A percentile compares a stretch with the other conserved stretches of the same genome.
Evolutionary conservation across 2,329 filamentous ascomycete genomes (phyloP).

Genomic region (Aspergillus texensis): DNA sequence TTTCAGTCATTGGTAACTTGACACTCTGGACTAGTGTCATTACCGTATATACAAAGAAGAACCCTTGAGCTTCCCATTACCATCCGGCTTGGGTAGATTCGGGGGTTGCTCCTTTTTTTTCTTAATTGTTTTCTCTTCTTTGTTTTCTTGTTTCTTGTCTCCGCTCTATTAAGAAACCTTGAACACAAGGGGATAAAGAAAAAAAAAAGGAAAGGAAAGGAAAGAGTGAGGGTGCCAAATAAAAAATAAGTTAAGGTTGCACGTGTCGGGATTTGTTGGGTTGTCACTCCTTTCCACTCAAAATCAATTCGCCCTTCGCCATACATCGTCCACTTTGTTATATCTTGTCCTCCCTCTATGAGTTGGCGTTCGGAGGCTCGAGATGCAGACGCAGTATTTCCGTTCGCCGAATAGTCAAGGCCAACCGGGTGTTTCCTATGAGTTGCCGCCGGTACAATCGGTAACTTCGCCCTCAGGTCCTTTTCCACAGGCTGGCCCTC

Average conservation of each 20-base stretch:
- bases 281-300: constrained; percentile 7
- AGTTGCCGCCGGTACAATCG: constrained; percentile 39
- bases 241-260: background rate
- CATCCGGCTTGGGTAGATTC: background rate
- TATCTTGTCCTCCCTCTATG: constrained; percentile 18
- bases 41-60: constrained; percentile 1
- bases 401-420: constrained; percentile 30
- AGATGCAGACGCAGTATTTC: constrained; percentile 40
- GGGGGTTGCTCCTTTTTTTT: background rate
- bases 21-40: constrained; percentile 5
- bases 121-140: background rate
- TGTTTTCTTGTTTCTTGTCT: constrained; percentile 3
- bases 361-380: constrained; percentile 19
- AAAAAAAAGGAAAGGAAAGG: background rate
- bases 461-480: constrained; percentile 36
- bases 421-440: constrained; percentile 32
- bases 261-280: constrained; percentile 7
- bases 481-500: constrained; percentile 26
- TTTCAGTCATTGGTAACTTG: background rate
- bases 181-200: constrained; percentile 1
- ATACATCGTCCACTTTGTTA: background rate
- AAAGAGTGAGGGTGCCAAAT: background rate
- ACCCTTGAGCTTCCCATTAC: background rate
- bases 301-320: background rate
- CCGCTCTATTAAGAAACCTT: constrained; percentile 1